Base-by-base conservation (phyloP, 2,329 filamentous ascomycete genomes). In the Catunica adiposa region DNA sequence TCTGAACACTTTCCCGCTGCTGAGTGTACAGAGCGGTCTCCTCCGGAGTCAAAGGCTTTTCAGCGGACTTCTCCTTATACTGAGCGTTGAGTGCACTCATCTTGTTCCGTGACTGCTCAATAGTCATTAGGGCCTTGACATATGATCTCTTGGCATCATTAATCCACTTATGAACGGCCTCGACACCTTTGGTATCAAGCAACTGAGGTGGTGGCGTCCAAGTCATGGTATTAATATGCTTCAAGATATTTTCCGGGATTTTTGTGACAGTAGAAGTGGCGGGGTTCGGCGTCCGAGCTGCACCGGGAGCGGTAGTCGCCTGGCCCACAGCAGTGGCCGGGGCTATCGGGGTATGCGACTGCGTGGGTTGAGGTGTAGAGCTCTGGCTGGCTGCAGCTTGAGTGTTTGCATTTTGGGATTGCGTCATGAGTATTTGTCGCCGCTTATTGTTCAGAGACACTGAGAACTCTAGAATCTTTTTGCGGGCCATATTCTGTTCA, bases 391-490 rank as follows among this genome's bases (percentile, higher is more conserved):
- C 62, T 3, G 29, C 55, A 37, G 58, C 59, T 20, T 61, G 61
- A 7, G 29, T 51, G 59, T 59, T 51, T 64, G 60, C 15, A 59
- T 56, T 55, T 60, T 62, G 17, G 58, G 53, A 34, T 58, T 59
- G 6, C 38, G 29, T 11, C 29, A 34, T n/a, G 37, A 50, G 37
- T 34, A 57, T 47, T 9, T 54, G 51, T 29, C 42, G 47, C 9
- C 54, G 51, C 64, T 80, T 82, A 0, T 64, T 65, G 2, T 71
- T 66, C 1, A 83, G 70, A 66, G 78, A 79, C 46, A 71, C 71
- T 0, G 79, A 78, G 62, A 83, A 83, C 7, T 82, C 78, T 5
- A 68, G 65, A 22, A 83, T 76, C 66, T 81, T 82, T 42, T 72
- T 71, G 60, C 73, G 74, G 0, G 79, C 78, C 0, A 69, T 67